Evolutionary conservation across 1,284 basidiomycete species (phyloP).

Genomic region (Apiotrichum brassicae): DNA sequence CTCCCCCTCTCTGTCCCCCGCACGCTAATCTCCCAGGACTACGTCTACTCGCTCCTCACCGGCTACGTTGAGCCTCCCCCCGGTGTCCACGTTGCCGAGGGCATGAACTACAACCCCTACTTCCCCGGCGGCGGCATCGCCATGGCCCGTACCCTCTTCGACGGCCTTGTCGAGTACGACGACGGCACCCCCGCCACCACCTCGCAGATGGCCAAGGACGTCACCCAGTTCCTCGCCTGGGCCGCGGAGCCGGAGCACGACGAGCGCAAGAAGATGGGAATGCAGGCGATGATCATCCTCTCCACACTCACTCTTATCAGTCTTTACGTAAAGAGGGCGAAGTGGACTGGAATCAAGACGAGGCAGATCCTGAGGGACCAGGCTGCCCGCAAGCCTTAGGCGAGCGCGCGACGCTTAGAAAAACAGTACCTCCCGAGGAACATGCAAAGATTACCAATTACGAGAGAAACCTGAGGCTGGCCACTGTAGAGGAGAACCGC

Average conservation of each 20-base stretch:
- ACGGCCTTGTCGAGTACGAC: slow-evolving; percentile 89
- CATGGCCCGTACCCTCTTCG: slow-evolving; percentile 96
- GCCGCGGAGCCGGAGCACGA: slow-evolving; percentile 97
- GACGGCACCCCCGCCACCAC: slow-evolving; percentile 96
- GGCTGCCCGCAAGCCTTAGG: slow-evolving; percentile 16
- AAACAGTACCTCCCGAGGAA: too few relatives aligned
- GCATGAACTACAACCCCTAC: slow-evolving; percentile 97
- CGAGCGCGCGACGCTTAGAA: too few relatives aligned
- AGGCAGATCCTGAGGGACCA: background rate
- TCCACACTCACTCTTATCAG: slow-evolving; percentile 59
- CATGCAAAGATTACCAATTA: too few relatives aligned
- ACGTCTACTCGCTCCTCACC: slow-evolving; percentile 93
- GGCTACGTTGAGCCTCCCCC: slow-evolving; percentile 96
- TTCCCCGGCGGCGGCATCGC: slow-evolving; percentile 97
- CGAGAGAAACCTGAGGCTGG: too few relatives aligned
- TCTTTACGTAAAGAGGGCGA: too few relatives aligned
- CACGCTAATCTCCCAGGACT: slow-evolving; percentile 59
- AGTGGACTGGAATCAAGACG: too few relatives aligned
- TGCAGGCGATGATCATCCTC: slow-evolving; percentile 81
- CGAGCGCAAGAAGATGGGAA: slow-evolving; percentile 90
- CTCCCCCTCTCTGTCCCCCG: background rate
- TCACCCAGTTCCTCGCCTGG: slow-evolving; percentile 90
- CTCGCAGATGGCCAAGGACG: slow-evolving; percentile 99
- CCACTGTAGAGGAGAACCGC: too few relatives aligned
- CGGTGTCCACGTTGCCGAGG: slow-evolving; percentile 91